phyloP scores from a whole-genome alignment of 345 rosid species.

The Gossypium rotundifolium region DNA sequence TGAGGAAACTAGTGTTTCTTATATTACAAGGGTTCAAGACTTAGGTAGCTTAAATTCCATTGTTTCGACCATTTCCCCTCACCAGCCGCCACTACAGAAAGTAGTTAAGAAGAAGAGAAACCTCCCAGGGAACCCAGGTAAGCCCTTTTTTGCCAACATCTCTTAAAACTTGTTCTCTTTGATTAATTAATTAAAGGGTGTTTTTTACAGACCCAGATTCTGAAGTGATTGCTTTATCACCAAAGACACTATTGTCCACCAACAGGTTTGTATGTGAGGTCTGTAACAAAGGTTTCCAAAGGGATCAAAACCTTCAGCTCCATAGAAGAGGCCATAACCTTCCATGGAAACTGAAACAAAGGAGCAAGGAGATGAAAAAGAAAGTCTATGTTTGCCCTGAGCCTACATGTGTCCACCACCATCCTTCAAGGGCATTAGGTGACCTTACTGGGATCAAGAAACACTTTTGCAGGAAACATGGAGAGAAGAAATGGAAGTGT shows the following conservation, averaged over 20 bases:
- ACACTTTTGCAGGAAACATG: constrained; percentile 88
- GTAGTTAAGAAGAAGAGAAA: constrained; percentile 74
- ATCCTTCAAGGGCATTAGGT: constrained; percentile 88
- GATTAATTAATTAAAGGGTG: background rate
- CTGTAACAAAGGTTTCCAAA: constrained; percentile 89
- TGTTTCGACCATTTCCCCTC: constrained; percentile 28
- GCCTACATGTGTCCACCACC: constrained; percentile 75
- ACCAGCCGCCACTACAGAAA: constrained; percentile 24
- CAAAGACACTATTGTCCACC: constrained; percentile 69
- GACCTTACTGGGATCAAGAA: constrained; percentile 97
- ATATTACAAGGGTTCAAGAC: constrained; percentile 48
- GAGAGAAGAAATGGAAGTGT: constrained; percentile 97
- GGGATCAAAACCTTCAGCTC: constrained; percentile 95
- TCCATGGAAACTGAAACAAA: constrained; percentile 92
- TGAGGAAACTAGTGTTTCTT: constrained; percentile 65
- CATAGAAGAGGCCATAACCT: constrained; percentile 95
- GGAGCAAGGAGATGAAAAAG: constrained; percentile 53
- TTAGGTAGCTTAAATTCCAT: constrained; percentile 38
- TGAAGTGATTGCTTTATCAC: constrained; percentile 90
- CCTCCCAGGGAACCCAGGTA: constrained; percentile 94
- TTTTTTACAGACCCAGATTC: constrained; percentile 76
- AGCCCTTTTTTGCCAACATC: background rate
- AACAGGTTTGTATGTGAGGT: constrained; percentile 93
- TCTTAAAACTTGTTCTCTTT: background rate
- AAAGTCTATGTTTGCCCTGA: constrained; percentile 81